Conservation (phyloP, 352 stramenopile species). For the Pythium angustatum region DNA sequence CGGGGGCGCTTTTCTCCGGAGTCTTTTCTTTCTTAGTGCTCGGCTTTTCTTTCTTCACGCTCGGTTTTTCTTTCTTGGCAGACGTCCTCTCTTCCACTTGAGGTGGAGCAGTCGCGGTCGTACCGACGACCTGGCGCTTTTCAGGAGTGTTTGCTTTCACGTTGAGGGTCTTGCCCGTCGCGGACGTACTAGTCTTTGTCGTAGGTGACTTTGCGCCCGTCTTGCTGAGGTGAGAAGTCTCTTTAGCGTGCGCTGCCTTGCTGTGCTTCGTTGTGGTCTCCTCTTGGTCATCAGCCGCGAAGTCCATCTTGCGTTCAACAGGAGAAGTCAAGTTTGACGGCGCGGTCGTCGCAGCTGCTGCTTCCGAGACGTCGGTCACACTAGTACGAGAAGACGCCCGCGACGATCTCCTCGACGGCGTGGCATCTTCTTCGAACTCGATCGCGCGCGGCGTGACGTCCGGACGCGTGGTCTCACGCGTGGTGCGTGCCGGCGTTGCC, state of each 20-base stretch:
- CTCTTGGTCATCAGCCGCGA: conserved; percentile 2
- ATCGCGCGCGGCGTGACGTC: conserved; percentile 2
- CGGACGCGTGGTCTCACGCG: neutral
- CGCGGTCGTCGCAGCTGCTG: neutral
- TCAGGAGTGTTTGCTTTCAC: no score
- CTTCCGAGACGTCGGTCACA: neutral
- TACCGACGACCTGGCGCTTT: no score
- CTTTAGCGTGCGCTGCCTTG: neutral
- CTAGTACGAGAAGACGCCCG: neutral
- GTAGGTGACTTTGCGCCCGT: neutral
- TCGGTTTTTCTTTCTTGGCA: neutral
- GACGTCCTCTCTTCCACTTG: neutral
- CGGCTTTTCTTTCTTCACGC: neutral
- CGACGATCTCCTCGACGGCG: neutral
- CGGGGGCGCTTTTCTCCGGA: no score
- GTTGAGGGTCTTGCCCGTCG: no score
- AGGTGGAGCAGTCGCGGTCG: no score
- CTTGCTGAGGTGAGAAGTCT: no score
- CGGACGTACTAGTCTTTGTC: neutral
- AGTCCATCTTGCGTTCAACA: conserved; percentile 8
- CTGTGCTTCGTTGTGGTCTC: neutral
- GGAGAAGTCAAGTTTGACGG: neutral
- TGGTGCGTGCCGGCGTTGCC: conserved; percentile 10
- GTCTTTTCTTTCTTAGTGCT: neutral
- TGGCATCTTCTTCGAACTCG: conserved; percentile 7